These are phyloP conservation scores for Botrytis elliptica DNA, from an alignment of 2,329 filamentous ascomycete genomes.

Conservation along the genomic window DNA sequence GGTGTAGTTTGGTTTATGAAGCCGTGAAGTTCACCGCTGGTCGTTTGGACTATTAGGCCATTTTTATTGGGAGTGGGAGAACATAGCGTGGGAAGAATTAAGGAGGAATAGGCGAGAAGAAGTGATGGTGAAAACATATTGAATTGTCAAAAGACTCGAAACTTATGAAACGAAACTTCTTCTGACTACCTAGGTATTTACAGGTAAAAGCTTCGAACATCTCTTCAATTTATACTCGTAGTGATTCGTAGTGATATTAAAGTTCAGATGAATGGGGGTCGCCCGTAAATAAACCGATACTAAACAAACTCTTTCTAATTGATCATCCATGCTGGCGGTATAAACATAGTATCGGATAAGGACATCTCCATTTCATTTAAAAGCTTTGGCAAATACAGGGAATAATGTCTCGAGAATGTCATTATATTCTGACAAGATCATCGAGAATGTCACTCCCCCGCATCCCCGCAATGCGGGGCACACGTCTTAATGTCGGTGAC, in stretches of 20 bases:
- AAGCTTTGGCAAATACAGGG: not conserved
- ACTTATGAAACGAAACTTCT: not conserved
- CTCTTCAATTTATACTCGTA: not conserved
- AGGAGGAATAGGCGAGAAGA: not conserved
- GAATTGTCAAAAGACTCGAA: not conserved
- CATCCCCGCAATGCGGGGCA: not conserved
- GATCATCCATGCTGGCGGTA: not conserved
- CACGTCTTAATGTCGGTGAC: too few relatives aligned
- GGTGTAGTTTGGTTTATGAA: conserved; percentile 27
- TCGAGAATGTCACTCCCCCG: not conserved
- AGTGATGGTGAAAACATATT: not conserved
- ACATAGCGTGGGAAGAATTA: not conserved
- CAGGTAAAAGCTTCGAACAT: not conserved
- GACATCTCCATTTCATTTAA: not conserved
- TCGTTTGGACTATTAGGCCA: conserved; percentile 24
- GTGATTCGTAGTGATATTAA: not conserved
- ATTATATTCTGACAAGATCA: not conserved
- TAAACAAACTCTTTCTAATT: not conserved
- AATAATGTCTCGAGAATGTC: not conserved
- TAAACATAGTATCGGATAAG: not conserved
- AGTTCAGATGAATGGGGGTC: not conserved
- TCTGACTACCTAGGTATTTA: too few relatives aligned
- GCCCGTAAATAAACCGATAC: not conserved
- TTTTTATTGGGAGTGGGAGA: not conserved
- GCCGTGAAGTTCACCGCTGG: conserved; percentile 25